phyloP scores from a whole-genome alignment of 805 yeast genomes.

The Metschnikowia cerradonensis region DNA sequence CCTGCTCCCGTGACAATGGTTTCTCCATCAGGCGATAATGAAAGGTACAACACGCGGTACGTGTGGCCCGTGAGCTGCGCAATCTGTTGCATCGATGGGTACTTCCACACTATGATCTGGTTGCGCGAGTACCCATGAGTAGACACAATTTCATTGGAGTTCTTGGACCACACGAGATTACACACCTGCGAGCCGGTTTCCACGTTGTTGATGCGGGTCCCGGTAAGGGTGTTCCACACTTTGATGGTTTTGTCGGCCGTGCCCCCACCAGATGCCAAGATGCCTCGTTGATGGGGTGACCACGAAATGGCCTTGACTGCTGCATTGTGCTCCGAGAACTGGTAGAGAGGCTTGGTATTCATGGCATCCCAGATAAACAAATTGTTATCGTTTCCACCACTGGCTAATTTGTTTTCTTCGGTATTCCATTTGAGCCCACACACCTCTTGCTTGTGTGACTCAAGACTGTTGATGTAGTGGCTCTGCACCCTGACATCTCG shows the following conservation, averaged over 20 bases:
- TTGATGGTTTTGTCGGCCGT: constrained; percentile 88
- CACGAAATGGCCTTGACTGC: constrained; percentile 96
- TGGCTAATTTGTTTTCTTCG: constrained; percentile 86
- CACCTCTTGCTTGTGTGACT: constrained; percentile 85
- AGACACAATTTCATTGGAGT: constrained; percentile 87
- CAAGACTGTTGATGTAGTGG: constrained; percentile 69
- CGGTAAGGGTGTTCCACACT: constrained; percentile 87
- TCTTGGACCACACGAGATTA: constrained; percentile 87
- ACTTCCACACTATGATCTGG: constrained; percentile 91
- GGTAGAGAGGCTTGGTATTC: constrained; percentile 62
- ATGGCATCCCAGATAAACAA: constrained; percentile 85
- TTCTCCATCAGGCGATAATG: constrained; percentile 93
- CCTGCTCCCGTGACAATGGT: constrained; percentile 98
- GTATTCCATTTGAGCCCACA: constrained; percentile 95
- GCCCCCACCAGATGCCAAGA: constrained; percentile 95
- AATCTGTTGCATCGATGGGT: constrained; percentile 86
- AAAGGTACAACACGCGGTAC: constrained; percentile 81
- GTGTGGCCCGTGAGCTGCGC: constrained; percentile 95
- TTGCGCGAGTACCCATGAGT: constrained; percentile 93
- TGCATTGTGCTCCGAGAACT: constrained; percentile 79
- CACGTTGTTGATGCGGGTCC: constrained; percentile 67
- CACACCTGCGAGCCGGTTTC: constrained; percentile 97
- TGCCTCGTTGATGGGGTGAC: constrained; percentile 96
- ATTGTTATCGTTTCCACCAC: constrained; percentile 93
- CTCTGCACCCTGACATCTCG: constrained; percentile 87